phyloP scores from a whole-genome alignment of 768 basidiomycete species.

The Hygrocybe punicea region DNA sequence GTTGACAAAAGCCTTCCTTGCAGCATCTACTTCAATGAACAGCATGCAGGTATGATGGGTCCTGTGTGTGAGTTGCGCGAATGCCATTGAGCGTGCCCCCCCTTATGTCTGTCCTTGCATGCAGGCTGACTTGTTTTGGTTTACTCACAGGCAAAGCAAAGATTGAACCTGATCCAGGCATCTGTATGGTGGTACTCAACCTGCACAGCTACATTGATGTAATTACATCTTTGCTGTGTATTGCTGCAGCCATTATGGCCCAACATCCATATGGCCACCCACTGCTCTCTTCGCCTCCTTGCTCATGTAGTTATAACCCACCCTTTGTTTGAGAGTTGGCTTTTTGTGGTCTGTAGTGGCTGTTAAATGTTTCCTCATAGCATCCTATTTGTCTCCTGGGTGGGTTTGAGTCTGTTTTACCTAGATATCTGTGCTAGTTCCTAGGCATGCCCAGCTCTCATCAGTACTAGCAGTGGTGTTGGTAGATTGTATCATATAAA shows the following conservation, averaged over 20 bases:
- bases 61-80: conserved; percentile 37
- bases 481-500: conserved; percentile 7
- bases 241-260: neutral
- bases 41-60: conserved; percentile 37
- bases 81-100: conserved; percentile 34
- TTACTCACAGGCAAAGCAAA: conserved; percentile 37
- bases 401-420: neutral
- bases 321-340: neutral
- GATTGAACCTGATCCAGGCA: conserved; percentile 40
- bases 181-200: conserved; percentile 53
- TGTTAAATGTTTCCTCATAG: neutral
- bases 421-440: neutral
- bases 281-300: neutral
- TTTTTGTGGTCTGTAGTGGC: neutral
- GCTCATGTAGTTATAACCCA: neutral
- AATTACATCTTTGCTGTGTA: no score
- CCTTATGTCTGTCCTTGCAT: neutral
- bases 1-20: conserved; percentile 35
- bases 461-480: conserved; percentile 7
- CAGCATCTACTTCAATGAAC: conserved; percentile 41
- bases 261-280: neutral
- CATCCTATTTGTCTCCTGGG: neutral
- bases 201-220: no score
- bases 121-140: neutral
- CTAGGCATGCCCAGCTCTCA: conserved; percentile 14